Evolutionary conservation across 495 filamentous ascomycete species (phyloP).

Genomic region (Alectoria sarmentosa): DNA sequence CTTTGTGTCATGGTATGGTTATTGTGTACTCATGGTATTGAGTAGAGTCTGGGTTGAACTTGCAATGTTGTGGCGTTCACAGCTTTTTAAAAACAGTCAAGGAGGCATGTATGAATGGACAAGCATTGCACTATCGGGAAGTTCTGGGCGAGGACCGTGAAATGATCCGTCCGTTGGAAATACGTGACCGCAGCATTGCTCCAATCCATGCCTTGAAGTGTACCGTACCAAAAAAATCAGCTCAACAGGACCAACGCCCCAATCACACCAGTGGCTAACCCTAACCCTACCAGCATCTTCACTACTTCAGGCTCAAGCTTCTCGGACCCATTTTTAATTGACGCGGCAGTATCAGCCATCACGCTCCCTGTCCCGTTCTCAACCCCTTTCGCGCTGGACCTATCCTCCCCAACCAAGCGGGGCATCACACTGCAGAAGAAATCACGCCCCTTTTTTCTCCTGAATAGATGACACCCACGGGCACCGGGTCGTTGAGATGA

Average conservation of each 20-base stretch:
- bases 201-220: background rate
- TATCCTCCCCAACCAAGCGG: background rate
- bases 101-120: background rate
- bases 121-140: background rate
- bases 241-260: background rate
- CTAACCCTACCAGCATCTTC: background rate
- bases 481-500: background rate
- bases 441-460: no score
- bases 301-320: slow-evolving; percentile 1
- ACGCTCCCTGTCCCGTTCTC: background rate
- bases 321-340: background rate
- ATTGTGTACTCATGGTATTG: background rate
- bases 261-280: background rate
- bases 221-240: background rate
- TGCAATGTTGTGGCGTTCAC: background rate
- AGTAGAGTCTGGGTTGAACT: background rate
- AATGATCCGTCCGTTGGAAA: background rate
- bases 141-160: background rate
- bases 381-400: background rate
- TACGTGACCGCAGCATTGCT: background rate
- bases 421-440: background rate
- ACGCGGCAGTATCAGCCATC: background rate
- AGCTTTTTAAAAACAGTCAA: background rate
- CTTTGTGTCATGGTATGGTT: background rate
- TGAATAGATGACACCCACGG: background rate